Conservation (phyloP, 192 early-diverging fungal genomes). For the Globomyces pollinis-pini region DNA sequence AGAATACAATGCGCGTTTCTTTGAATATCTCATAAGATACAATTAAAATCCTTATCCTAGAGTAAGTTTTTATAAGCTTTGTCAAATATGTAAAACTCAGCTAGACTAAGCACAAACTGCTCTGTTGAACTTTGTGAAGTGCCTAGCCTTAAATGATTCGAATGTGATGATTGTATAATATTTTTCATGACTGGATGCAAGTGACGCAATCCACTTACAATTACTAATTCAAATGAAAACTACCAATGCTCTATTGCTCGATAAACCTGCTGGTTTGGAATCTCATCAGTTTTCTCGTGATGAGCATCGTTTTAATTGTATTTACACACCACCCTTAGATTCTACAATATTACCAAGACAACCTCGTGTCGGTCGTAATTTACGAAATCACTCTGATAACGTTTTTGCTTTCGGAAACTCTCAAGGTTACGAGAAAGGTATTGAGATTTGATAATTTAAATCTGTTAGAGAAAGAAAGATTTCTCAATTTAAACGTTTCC, state of each 20-base stretch:
- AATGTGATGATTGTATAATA: no score
- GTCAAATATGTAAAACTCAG: no score
- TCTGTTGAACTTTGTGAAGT: no score
- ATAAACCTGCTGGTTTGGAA: slow-evolving; percentile 6
- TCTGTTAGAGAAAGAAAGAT: slow-evolving; percentile 2
- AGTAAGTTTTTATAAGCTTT: no score
- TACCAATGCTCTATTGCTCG: not conserved
- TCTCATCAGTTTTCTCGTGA: slow-evolving; percentile 8
- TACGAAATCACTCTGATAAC: not conserved
- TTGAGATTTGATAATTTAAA: no score
- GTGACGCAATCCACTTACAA: no score
- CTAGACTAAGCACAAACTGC: no score
- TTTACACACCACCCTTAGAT: not conserved
- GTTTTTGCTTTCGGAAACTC: slow-evolving; percentile 6
- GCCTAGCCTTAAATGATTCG: no score
- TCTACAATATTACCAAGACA: not conserved
- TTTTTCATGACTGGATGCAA: no score
- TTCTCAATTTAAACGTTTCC: not conserved
- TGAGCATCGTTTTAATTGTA: slow-evolving; percentile 3
- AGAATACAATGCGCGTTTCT: no score
- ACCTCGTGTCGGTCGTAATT: slow-evolving; percentile 6
- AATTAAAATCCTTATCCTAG: no score
- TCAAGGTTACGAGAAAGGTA: not conserved
- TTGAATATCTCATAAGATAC: no score
- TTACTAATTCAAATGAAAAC: slow-evolving; percentile 2